These are phyloP conservation scores for Hypoxylon subgilvum DNA, from an alignment of 495 filamentous ascomycete species.

Conservation along the genomic window DNA sequence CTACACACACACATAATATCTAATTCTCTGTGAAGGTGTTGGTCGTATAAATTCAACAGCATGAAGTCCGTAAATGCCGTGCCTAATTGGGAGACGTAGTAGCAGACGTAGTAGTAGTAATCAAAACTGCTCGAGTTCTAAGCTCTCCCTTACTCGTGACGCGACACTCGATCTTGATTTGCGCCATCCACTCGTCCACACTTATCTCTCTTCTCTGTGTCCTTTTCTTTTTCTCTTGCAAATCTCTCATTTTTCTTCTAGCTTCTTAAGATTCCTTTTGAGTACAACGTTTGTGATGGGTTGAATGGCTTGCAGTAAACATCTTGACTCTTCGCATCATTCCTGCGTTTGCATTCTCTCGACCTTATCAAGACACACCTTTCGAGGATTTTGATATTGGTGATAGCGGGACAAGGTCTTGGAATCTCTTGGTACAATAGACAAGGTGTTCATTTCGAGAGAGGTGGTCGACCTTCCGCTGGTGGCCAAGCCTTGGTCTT, in stretches of 20 bases:
- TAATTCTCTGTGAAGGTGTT: background rate
- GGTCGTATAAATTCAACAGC: conserved; percentile 2
- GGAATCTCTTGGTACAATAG: conserved; percentile 29
- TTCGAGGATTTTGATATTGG: background rate
- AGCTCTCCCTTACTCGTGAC: conserved; percentile 5
- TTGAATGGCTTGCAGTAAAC: no score
- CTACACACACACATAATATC: conserved; percentile 5
- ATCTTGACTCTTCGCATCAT: background rate
- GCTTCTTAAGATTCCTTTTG: no score
- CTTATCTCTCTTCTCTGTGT: no score
- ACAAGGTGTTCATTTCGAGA: conserved; percentile 17
- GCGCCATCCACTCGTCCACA: no score
- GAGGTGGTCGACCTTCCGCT: conserved; percentile 29
- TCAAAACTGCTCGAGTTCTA: no score
- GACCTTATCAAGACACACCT: background rate
- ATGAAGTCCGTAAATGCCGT: background rate
- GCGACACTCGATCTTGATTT: background rate
- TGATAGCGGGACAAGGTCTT: conserved; percentile 33
- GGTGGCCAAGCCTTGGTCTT: conserved; percentile 44
- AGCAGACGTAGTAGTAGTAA: conserved; percentile 7
- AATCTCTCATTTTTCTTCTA: no score
- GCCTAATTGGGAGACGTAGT: conserved; percentile 2
- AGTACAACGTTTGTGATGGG: no score
- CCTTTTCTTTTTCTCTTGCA: no score
- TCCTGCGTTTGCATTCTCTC: conserved; percentile 9